Evolutionary conservation across 2,329 filamentous ascomycete species (phyloP).

Genomic region (Cladophialophora immunda): DNA sequence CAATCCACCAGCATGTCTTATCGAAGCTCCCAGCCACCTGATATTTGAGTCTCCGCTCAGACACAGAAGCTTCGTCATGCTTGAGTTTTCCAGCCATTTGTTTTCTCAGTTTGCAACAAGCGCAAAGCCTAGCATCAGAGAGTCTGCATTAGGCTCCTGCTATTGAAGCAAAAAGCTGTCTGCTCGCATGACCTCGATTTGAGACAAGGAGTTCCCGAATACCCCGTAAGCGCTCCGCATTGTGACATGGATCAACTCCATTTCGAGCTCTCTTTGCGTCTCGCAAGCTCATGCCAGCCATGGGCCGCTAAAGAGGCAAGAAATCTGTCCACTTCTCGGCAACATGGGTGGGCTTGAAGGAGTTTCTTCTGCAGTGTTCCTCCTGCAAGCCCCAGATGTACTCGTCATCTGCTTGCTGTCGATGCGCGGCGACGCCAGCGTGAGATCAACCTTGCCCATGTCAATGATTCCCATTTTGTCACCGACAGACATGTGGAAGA

Average conservation of each 20-base stretch:
- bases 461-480: not conserved
- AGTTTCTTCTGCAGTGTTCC: not conserved
- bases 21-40: slow-evolving; percentile 12
- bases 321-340: not conserved
- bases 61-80: not conserved
- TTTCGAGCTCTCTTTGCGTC: not conserved
- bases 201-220: slow-evolving; percentile 1
- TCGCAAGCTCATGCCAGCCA: not conserved
- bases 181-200: slow-evolving; percentile 1
- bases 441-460: not conserved
- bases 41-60: not conserved
- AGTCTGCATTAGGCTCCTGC: not conserved
- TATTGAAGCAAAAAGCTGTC: not conserved
- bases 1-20: not conserved
- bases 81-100: slow-evolving; percentile 4
- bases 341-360: not conserved
- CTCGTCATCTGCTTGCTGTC: not conserved
- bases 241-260: not conserved
- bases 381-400: not conserved
- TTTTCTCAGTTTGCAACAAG: not conserved
- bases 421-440: not conserved
- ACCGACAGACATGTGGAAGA: not conserved
- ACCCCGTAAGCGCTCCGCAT: not conserved
- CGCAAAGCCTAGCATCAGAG: not conserved
- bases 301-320: not conserved